Base-by-base conservation (phyloP, 495 filamentous ascomycete genomes). In the Podospora sp. region DNA sequence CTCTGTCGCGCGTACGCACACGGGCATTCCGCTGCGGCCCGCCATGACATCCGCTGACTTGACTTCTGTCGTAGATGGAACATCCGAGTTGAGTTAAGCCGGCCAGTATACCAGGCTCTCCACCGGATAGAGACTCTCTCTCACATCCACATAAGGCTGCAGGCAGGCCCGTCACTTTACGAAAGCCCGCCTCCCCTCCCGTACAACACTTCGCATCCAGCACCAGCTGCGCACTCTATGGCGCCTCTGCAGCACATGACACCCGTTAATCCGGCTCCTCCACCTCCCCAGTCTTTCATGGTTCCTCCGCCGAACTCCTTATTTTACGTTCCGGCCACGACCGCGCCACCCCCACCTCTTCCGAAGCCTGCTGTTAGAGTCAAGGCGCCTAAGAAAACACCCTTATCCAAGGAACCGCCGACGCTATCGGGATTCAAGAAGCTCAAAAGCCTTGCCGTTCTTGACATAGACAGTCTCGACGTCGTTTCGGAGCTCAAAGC, bases 21-120 rank as follows among this genome's bases (percentile, higher is more conserved):
- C 16, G 20, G 22, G 7, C 52, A 3, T 55, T 33, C 25, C 52
- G 52, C 20, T 55, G 20, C 52, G 52, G 21, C 52, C 25, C 21
- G 21, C 25, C 16, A 24, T 55, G 21, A 11, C 8, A 22, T 24
- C 9, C 25, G 56, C 56, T 59, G 26, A 29, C 26, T 49, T 46
- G 73, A 46, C 67, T 69, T 25, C 63, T 51, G 20, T 33, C 46
- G 18, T 25, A 87, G 84, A 65, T 90, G 87, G 87, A 86, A 89
- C 72, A 83, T 86, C 40, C 81, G 86, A 18, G 82, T 88, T 27
- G 87, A 89, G 68, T 77, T 90, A 1, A 86, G 83, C 69, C 79
- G 85, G 12, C 79, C 79, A 20, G 80, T 89, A n/a, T 89, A 86
- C 73, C 77, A 78, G 58, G 81, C 78, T 21, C 77, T 90, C 35